Evolutionary conservation across 805 yeast genomes (phyloP).

Genomic region (Yarrowia sp.): DNA sequence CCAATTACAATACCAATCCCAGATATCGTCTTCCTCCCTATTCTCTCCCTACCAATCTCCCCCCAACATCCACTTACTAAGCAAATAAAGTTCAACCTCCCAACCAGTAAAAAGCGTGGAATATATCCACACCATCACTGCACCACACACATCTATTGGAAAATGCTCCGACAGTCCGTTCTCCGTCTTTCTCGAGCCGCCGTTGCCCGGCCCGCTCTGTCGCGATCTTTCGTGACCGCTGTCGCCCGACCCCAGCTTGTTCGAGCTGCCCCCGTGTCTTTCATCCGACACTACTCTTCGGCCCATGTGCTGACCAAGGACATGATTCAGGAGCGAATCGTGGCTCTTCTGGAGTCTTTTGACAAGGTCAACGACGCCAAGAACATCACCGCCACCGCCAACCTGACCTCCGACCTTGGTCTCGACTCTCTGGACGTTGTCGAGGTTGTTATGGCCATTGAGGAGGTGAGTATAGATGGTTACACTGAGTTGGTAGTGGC

Average conservation of each 20-base stretch:
- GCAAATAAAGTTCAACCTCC: not conserved
- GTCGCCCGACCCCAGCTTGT: slow-evolving; percentile 15
- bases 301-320: slow-evolving; percentile 51
- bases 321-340: slow-evolving; percentile 75
- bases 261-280: slow-evolving; percentile 15
- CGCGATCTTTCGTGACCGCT: slow-evolving; percentile 8
- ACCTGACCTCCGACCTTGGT: slow-evolving; percentile 60
- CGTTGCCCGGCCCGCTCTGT: slow-evolving; percentile 14
- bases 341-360: slow-evolving; percentile 67
- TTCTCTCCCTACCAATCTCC: not conserved
- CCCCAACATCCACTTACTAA: not conserved
- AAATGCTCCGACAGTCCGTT: slow-evolving; percentile 24
- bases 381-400: slow-evolving; percentile 33
- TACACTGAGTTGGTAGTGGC: too few species aligned
- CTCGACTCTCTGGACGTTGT: slow-evolving; percentile 92
- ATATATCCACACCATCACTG: not conserved
- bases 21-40: not conserved
- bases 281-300: slow-evolving; percentile 17
- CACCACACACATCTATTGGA: not conserved
- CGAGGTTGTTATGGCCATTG: slow-evolving; percentile 93
- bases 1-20: too few species aligned
- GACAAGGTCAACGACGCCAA: slow-evolving; percentile 53
- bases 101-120: slow-evolving; percentile 12
- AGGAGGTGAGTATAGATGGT: slow-evolving; percentile 72
- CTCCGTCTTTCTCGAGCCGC: slow-evolving; percentile 23